Percentiles rank a stretch among this genome's conserved stretches.
phyloP scores from a whole-genome alignment of 306 rosid genomes.

The Dryas drummondii region DNA sequence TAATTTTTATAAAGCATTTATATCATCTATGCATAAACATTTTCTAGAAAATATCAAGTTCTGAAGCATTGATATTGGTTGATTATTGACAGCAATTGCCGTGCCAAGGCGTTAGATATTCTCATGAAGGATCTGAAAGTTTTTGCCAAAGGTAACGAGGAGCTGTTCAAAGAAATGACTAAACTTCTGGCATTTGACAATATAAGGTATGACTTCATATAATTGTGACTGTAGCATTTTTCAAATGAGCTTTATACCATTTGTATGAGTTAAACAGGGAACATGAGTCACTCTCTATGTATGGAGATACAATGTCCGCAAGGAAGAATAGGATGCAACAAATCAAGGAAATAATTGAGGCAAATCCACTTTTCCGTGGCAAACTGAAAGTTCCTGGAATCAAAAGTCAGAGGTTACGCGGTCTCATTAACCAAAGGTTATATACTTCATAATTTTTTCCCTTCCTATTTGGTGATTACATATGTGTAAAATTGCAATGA shows the following conservation, averaged over 20 bases:
- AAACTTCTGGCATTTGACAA: constrained; percentile 74
- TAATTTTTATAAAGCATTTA: not conserved
- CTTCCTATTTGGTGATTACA: not conserved
- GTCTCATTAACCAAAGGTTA: constrained; percentile 81
- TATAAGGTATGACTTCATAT: constrained; percentile 45
- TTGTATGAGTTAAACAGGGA: constrained; percentile 43
- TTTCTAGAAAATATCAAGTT: not conserved
- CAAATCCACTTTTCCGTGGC: constrained; percentile 70
- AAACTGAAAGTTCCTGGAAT: constrained; percentile 70
- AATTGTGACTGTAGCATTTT: constrained; percentile 9
- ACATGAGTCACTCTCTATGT: constrained; percentile 64
- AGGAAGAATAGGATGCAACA: constrained; percentile 68
- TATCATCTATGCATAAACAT: not conserved
- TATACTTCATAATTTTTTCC: not conserved
- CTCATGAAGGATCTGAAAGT: constrained; percentile 70
- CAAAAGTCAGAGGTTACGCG: constrained; percentile 61
- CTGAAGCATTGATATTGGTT: not conserved
- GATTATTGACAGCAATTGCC: constrained; percentile 31
- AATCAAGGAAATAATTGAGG: constrained; percentile 74
- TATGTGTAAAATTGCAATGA: not conserved
- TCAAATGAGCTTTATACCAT: constrained; percentile 16
- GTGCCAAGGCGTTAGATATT: constrained; percentile 69
- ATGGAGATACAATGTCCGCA: constrained; percentile 74
- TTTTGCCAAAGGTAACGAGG: constrained; percentile 66
- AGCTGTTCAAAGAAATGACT: constrained; percentile 75